Percentiles rank a stretch among this genome's conserved stretches.
phyloP scores from a whole-genome alignment of 169 alveolate genomes.

The Eimeria brunetti region DNA sequence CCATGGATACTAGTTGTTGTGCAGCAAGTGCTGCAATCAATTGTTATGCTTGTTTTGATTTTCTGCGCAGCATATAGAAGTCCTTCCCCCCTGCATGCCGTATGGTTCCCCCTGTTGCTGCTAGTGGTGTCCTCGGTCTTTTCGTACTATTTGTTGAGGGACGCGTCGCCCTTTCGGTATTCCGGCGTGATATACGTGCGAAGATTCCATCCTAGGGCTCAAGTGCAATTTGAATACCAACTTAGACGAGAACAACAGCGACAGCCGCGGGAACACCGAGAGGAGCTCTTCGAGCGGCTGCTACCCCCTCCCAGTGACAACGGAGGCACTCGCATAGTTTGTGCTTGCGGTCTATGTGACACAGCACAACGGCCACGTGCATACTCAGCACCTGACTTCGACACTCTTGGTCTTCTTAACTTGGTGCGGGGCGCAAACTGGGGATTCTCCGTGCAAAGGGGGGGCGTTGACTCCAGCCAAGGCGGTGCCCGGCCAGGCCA shows the following conservation, averaged over 20 bases:
- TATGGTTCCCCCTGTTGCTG: not conserved
- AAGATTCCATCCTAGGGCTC: not conserved
- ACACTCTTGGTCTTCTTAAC: not conserved
- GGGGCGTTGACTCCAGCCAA: not conserved
- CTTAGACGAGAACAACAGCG: not conserved
- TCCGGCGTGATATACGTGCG: not conserved
- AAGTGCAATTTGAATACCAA: not conserved
- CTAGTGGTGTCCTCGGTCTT: not conserved
- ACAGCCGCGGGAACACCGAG: not conserved
- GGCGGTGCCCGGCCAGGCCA: not conserved
- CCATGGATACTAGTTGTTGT: conserved; percentile 18
- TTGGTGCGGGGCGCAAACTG: conserved; percentile 3
- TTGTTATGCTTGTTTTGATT: conserved; percentile 30
- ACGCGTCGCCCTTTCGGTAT: not conserved
- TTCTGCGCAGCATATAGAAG: conserved; percentile 17
- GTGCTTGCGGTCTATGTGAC: not conserved
- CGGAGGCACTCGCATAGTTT: not conserved
- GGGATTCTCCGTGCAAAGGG: not conserved
- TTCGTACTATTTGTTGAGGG: conserved; percentile 5
- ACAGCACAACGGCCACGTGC: not conserved
- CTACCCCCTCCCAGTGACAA: not conserved
- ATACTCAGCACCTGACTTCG: not conserved
- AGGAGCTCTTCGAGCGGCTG: not conserved
- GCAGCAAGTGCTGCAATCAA: conserved; percentile 45
- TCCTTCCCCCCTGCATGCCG: not conserved